Percentiles rank a stretch among this genome's conserved stretches.
These are phyloP conservation scores for Quercus phellos DNA, from an alignment of 331 rosid species.

Conservation along the genomic window DNA sequence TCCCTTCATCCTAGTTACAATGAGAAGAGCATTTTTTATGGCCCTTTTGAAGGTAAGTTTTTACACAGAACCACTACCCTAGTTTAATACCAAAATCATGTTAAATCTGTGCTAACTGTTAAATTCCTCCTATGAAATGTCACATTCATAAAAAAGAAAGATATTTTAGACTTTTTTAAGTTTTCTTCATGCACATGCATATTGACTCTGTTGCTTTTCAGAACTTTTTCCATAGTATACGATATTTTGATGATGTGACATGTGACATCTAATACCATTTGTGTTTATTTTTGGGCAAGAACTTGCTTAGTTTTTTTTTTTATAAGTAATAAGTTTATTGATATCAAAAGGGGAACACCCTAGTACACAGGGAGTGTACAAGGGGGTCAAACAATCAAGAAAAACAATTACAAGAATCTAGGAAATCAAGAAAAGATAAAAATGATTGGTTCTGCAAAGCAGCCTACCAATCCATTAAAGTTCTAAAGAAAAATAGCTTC, in stretches of 20 bases:
- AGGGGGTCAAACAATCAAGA: too few species aligned
- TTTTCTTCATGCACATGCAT: neutral
- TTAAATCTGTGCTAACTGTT: neutral
- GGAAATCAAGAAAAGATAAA: too few species aligned
- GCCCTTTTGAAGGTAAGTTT: constrained; percentile 90
- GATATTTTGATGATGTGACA: neutral
- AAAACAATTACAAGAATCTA: too few species aligned
- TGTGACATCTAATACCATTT: neutral
- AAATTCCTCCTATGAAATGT: neutral
- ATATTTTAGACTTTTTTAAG: neutral
- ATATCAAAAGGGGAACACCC: too few species aligned
- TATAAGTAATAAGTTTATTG: too few species aligned
- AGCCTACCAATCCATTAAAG: too few species aligned
- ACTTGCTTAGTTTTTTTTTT: neutral
- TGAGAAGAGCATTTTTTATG: constrained; percentile 73
- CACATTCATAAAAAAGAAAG: neutral
- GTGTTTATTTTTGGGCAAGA: neutral
- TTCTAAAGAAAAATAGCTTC: too few species aligned
- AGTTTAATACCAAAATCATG: constrained; percentile 9
- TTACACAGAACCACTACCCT: constrained; percentile 5
- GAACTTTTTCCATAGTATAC: neutral
- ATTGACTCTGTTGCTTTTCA: neutral
- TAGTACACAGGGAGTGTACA: too few species aligned
- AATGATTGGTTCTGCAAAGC: too few species aligned
- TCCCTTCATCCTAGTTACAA: constrained; percentile 62